Base-by-base conservation (phyloP, 768 basidiomycete species). In the Trametes meyenii region DNA sequence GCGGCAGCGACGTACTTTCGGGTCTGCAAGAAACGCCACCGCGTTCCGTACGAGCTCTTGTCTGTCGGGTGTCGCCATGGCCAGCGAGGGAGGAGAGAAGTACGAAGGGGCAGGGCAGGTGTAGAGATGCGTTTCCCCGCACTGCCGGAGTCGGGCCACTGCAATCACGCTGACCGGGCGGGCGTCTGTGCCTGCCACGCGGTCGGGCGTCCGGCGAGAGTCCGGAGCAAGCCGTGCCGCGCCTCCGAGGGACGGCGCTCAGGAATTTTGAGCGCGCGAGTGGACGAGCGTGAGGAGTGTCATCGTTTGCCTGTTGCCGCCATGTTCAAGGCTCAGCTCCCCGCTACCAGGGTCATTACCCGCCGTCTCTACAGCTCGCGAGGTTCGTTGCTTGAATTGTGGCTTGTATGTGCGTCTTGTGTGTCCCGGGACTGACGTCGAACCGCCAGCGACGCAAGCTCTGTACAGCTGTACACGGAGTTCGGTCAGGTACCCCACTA, bases 1-100 rank as follows among this genome's bases (percentile, higher is more conserved):
- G 11, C 39, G 46, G n/a, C 29, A 45, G 8, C 7, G 11, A 71
- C 75, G 53, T 67, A 88, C 94, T 77, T 90, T 90, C 50, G 89
- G 86, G 73, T 96, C 94, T n/a, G 79, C 78, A 55, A 97, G 83
- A 74, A 97, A 96, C 0, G 84, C 78, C 63, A 96, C 85, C 0
- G 95, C 95, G 77, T 89, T 92, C 44, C 82, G 84, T 55, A 96
- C 71, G 63, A 93, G 82, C 50, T 94, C 90, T 67, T 83, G 81
- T 70, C 89, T 83, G 70, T 90, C 85, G 67, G 83, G 72, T 50
- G 79, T 71, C 61, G 77, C 70, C 82, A 84, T 84, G 50, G 35
- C 44, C 29, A 33, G 29, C 29, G 29, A 33, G 58, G 26, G n/a
- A 46, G 48, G 26, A 33, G 29, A 17, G 36, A 51, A 33, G 21